Evolutionary conservation across 192 early-diverging fungal species (phyloP), one percentile per base, ranked within the genome.

Genomic region (Gigaspora rosea): DNA sequence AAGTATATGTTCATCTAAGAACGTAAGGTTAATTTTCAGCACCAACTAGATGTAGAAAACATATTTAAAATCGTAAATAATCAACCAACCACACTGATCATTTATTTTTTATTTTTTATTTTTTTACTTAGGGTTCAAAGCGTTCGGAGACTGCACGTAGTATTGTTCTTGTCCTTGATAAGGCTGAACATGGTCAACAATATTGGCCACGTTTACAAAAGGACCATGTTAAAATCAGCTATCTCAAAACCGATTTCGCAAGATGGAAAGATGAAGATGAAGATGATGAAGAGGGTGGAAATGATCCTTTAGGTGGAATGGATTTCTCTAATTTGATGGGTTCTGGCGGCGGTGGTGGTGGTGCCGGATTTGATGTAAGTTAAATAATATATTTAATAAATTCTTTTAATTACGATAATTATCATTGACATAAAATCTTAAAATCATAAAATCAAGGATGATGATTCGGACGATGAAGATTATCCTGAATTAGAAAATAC

Each of bases 221-320:
- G 85, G 88, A 85, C 16, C 80, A 74, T 41, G 79, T 5, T 10
- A 94, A 91, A 83, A 80, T 83, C 66, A 86, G 89, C 81, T 98
- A 88, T 67, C 75, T 98, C 68, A 95, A 96, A 87, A 94, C 94
- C 8, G 96, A 98, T 80, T 98, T 98, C 81, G 77, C 88, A 61
- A 90, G 84, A 78, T 98, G 95, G 94, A 92, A 88, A 84, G 95
- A 97, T 81, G 94, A 95, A 79, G 94, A 97, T 81, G 95, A 98
- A n/a, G 92, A 94, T 33, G 95, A 95, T 41, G 92, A 94, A 10
- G 91, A 86, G 63, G 85, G 79, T 7, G 86, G 82, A 4, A 66
- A 73, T 8, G 61, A 48, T 35, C 78, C 71, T 75, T 80, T 87
- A 65, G 85, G 79, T 27, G 91, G 88, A 16, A 88, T 92, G 85